These are phyloP conservation scores for Gilbertella persicaria DNA, from an alignment of 371 early-diverging fungal species.

Conservation along the genomic window DNA sequence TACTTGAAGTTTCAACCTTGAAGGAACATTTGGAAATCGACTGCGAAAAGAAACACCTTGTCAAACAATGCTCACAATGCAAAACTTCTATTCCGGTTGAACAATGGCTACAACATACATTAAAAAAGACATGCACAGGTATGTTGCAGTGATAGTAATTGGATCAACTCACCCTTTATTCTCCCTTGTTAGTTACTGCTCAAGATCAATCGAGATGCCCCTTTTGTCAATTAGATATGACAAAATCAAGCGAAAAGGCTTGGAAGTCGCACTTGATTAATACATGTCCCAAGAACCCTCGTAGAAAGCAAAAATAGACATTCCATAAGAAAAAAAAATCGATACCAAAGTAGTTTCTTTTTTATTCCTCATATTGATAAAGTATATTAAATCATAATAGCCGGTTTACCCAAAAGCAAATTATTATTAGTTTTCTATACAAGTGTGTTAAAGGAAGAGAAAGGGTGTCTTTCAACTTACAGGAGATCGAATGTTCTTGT, in stretches of 20 bases:
- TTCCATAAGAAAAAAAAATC: slow-evolving; percentile 5
- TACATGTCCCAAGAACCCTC: slow-evolving; percentile 47
- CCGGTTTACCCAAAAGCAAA: slow-evolving; percentile 5
- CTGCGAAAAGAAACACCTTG: slow-evolving; percentile 62
- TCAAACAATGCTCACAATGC: slow-evolving; percentile 68
- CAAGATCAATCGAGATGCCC: slow-evolving; percentile 61
- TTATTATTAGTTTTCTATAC: background rate
- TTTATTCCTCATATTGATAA: background rate
- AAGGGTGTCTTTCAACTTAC: too few relatives aligned
- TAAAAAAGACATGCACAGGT: slow-evolving; percentile 52
- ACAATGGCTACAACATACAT: slow-evolving; percentile 59
- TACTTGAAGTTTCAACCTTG: slow-evolving; percentile 72
- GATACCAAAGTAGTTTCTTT: background rate
- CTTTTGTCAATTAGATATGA: slow-evolving; percentile 62
- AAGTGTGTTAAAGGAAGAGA: too few relatives aligned
- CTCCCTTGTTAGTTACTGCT: slow-evolving; percentile 4
- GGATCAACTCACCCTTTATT: background rate
- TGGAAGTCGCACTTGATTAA: slow-evolving; percentile 70
- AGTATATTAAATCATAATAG: slow-evolving; percentile 11
- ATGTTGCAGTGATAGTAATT: slow-evolving; percentile 2
- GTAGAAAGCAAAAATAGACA: slow-evolving; percentile 8
- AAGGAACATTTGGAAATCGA: slow-evolving; percentile 66
- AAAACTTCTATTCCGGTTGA: slow-evolving; percentile 60
- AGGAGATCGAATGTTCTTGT: slow-evolving; percentile 8
- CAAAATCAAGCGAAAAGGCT: slow-evolving; percentile 54